These are phyloP conservation scores for Arthrobotrys sphaeroides DNA, from an alignment of 2,329 filamentous ascomycete genomes.

Conservation along the genomic window DNA sequence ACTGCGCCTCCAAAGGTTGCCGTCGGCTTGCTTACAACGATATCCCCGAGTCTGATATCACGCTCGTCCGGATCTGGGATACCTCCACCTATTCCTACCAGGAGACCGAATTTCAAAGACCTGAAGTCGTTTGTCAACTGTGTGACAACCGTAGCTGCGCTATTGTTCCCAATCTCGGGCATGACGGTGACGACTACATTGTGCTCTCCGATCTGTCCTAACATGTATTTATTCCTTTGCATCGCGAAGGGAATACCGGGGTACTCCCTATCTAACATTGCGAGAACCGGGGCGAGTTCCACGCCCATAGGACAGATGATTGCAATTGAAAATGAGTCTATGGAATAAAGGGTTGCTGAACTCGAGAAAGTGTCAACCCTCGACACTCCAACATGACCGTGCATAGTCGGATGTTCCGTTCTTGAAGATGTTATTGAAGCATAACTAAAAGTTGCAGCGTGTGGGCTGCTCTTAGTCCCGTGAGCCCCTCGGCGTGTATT, in stretches of 20 bases:
- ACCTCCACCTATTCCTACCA: conserved; percentile 59
- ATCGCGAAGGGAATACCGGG: neutral
- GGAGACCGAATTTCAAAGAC: conserved; percentile 44
- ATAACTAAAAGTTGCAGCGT: neutral
- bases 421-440: neutral
- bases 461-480: neutral
- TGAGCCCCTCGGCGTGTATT: neutral
- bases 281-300: conserved; percentile 17
- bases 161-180: conserved; percentile 23
- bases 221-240: conserved; percentile 13
- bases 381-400: neutral
- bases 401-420: neutral
- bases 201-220: conserved; percentile 25
- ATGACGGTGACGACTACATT: conserved; percentile 28
- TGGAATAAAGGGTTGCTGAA: neutral
- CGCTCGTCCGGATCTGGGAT: conserved; percentile 27
- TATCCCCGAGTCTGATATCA: conserved; percentile 58
- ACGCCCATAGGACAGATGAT: conserved; percentile 31
- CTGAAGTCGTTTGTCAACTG: conserved; percentile 25
- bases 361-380: neutral
- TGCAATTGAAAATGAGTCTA: conserved; percentile 10
- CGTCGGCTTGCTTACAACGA: conserved; percentile 44
- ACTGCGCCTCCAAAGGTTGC: conserved; percentile 13
- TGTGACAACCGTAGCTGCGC: conserved; percentile 15
- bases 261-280: conserved; percentile 15